A percentile compares a stretch with the other conserved stretches of the same genome.
phyloP scores from a whole-genome alignment of 768 basidiomycete species.

The Tricholomella constricta region DNA sequence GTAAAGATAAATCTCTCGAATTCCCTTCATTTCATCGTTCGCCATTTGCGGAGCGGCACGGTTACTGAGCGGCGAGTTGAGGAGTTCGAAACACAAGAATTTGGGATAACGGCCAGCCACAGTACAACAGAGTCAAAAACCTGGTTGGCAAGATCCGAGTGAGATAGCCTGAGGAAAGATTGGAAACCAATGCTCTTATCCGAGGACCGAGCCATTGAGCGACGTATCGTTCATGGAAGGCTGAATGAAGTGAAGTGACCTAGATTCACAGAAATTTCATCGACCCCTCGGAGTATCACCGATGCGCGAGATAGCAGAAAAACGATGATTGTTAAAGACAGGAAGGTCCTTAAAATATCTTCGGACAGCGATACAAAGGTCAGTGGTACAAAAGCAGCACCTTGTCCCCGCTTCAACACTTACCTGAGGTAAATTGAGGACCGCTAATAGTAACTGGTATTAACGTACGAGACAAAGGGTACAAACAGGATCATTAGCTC shows the following conservation, averaged over 20 bases:
- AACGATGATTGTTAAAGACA: too few relatives aligned
- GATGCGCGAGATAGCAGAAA: slow-evolving; percentile 71
- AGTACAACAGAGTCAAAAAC: slow-evolving; percentile 46
- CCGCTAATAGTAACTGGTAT: too few relatives aligned
- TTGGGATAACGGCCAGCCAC: slow-evolving; percentile 52
- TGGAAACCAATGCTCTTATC: slow-evolving; percentile 41
- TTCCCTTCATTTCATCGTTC: slow-evolving; percentile 65
- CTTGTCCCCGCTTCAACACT: too few relatives aligned
- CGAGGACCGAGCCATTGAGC: slow-evolving; percentile 47
- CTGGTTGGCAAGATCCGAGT: slow-evolving; percentile 39
- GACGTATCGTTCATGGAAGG: neutral
- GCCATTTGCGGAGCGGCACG: slow-evolving; percentile 61
- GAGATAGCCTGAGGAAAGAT: slow-evolving; percentile 47
- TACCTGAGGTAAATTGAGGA: too few relatives aligned
- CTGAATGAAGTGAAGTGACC: neutral
- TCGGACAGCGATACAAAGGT: too few relatives aligned
- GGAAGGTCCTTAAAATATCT: too few relatives aligned
- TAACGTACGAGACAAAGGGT: too few relatives aligned
- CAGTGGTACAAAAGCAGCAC: too few relatives aligned
- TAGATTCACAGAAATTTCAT: slow-evolving; percentile 52
- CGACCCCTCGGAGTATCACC: slow-evolving; percentile 64
- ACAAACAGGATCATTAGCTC: too few relatives aligned
- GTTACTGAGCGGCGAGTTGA: slow-evolving; percentile 54
- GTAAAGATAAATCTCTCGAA: slow-evolving; percentile 51
- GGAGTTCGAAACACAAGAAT: slow-evolving; percentile 42